Conservation (phyloP, 2,329 filamentous ascomycete genomes). For the Trichophyton simii region DNA sequence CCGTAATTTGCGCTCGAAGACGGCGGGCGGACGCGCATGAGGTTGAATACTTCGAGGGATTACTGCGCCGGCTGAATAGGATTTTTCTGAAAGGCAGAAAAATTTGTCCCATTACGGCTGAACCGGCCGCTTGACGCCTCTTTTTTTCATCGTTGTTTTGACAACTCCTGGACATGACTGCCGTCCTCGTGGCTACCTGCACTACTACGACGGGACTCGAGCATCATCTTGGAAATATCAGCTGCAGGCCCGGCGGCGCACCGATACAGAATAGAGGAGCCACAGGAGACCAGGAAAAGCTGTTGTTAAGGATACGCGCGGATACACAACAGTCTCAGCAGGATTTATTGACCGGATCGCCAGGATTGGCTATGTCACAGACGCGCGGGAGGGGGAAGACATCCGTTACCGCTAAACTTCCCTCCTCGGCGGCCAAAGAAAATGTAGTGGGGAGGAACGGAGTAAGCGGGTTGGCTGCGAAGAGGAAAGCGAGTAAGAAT, state of each 20-base stretch:
- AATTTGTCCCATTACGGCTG: background rate
- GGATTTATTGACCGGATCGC: background rate
- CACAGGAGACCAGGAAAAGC: background rate
- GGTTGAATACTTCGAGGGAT: background rate
- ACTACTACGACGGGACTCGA: constrained; percentile 10
- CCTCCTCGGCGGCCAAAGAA: background rate
- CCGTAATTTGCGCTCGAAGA: background rate
- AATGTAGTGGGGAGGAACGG: constrained; percentile 6
- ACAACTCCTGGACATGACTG: constrained; percentile 12
- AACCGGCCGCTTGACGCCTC: background rate
- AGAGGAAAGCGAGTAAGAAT: constrained; percentile 35
- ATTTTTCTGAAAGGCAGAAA: background rate
- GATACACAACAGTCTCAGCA: background rate
- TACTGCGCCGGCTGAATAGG: background rate
- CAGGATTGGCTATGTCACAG: constrained; percentile 11
- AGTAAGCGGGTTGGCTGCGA: constrained; percentile 19
- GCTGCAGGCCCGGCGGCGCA: constrained; percentile 6
- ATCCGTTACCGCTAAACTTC: constrained; percentile 5
- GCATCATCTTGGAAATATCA: constrained; percentile 3
- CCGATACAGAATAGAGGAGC: background rate
- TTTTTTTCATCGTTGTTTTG: background rate
- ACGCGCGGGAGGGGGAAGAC: constrained; percentile 8
- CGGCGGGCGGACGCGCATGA: background rate
- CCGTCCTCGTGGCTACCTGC: constrained; percentile 8
- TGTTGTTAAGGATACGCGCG: constrained; percentile 1